Evolutionary conservation across 2,329 filamentous ascomycete genomes (phyloP).

Genomic region (Neodidymelliopsis sp.): DNA sequence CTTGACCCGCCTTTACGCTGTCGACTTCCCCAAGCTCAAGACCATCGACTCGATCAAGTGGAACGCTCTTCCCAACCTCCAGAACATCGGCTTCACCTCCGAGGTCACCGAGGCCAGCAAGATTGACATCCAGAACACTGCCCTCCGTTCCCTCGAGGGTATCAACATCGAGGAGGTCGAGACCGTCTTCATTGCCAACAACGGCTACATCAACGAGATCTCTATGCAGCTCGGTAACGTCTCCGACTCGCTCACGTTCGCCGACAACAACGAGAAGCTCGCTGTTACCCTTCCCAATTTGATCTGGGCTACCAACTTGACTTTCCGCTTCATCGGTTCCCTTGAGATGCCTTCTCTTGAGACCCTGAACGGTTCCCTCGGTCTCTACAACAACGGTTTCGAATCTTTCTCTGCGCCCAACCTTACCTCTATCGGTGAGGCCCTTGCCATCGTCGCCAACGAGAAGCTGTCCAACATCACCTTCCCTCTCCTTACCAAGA

Average conservation of each 20-base stretch:
- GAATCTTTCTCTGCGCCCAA: conserved; percentile 69
- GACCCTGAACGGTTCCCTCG: conserved; percentile 78
- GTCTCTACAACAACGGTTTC: conserved; percentile 83
- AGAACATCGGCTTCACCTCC: conserved; percentile 66
- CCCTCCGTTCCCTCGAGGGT: conserved; percentile 77
- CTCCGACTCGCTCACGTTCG: conserved; percentile 73
- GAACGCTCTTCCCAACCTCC: conserved; percentile 72
- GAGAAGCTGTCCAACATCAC: conserved; percentile 73
- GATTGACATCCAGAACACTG: conserved; percentile 85
- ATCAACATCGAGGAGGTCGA: conserved; percentile 79
- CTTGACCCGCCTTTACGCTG: conserved; percentile 71
- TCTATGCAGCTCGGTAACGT: conserved; percentile 81
- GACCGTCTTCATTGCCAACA: conserved; percentile 82
- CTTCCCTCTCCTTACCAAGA: conserved; percentile 70
- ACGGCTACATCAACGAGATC: conserved; percentile 78
- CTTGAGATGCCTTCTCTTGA: conserved; percentile 77
- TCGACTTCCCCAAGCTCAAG: conserved; percentile 72
- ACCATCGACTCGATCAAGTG: conserved; percentile 73
- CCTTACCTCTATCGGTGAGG: conserved; percentile 70
- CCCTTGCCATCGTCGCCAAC: conserved; percentile 66
- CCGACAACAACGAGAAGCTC: conserved; percentile 79
- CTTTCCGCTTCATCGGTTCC: conserved; percentile 78
- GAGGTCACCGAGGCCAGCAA: conserved; percentile 71
- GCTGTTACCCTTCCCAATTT: conserved; percentile 80
- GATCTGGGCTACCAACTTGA: conserved; percentile 78